Conservation (phyloP, 352 stramenopile genomes). For the Phytophthora pistaciae region DNA sequence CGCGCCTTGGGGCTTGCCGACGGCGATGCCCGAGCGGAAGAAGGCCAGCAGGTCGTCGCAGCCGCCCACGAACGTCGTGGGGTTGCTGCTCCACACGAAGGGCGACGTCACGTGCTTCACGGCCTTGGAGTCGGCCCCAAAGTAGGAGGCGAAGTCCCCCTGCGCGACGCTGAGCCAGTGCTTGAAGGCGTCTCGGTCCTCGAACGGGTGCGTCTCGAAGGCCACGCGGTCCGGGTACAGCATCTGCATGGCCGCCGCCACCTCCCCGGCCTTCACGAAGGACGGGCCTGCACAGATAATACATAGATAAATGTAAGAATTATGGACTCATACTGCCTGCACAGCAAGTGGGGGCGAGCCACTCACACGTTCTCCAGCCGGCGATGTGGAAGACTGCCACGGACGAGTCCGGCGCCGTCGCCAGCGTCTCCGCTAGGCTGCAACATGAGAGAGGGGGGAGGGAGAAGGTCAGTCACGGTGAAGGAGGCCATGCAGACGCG, state of each 20-base stretch:
- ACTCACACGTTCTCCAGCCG: constrained; percentile 74
- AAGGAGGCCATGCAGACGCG: background rate
- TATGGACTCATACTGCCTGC: background rate
- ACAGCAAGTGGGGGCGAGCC: background rate
- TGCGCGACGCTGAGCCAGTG: constrained; percentile 57
- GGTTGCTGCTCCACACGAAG: constrained; percentile 76
- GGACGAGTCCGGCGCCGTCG: constrained; percentile 16
- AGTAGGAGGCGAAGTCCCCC: constrained; percentile 42
- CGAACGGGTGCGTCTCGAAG: constrained; percentile 58
- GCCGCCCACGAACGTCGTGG: constrained; percentile 67
- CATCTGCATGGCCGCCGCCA: constrained; percentile 69
- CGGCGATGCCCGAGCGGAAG: constrained; percentile 62
- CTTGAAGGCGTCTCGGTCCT: constrained; percentile 66
- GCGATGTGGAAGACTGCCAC: constrained; percentile 69
- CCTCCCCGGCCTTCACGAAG: constrained; percentile 68
- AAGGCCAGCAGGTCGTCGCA: constrained; percentile 71
- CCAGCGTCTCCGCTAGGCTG: constrained; percentile 58
- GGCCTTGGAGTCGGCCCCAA: constrained; percentile 52
- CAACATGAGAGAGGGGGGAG: constrained; percentile 1
- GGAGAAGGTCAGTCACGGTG: background rate
- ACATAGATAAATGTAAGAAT: background rate
- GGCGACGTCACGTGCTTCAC: constrained; percentile 72
- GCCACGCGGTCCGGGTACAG: constrained; percentile 67
- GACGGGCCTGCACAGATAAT: constrained; percentile 40
- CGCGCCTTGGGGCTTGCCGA: constrained; percentile 20